A percentile compares a stretch with the other conserved stretches of the same genome.
phyloP scores from a whole-genome alignment of 208 protist genomes.

The Leishmania major region DNA sequence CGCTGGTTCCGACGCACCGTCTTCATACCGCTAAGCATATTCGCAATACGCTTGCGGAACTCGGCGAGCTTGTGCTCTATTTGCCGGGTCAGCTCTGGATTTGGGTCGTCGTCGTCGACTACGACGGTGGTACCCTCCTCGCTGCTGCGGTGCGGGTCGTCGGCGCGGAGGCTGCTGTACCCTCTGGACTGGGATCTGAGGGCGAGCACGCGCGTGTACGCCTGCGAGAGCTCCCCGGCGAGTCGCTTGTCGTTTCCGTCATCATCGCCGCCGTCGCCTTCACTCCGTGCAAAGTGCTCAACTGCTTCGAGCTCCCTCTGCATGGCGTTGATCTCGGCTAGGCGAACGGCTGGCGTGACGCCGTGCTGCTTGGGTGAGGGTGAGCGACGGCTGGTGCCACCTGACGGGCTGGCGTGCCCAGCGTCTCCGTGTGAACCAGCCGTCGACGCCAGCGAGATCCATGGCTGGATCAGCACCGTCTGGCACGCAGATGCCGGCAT shows the following conservation, averaged over 20 bases:
- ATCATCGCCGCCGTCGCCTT: not conserved
- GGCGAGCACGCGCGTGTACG: conserved; percentile 19
- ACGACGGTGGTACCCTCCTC: not conserved
- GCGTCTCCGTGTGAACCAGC: not conserved
- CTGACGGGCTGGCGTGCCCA: not conserved
- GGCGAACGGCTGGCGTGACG: not conserved
- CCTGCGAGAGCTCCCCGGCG: conserved; percentile 21
- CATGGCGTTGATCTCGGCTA: conserved; percentile 19
- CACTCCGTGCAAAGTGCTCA: conserved; percentile 5
- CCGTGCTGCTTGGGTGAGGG: not conserved
- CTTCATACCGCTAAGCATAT: conserved; percentile 15
- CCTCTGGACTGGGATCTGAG: not conserved
- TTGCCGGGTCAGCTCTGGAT: conserved; percentile 8
- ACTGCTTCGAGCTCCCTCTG: conserved; percentile 18
- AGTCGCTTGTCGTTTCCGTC: conserved; percentile 24
- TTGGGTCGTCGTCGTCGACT: not conserved
- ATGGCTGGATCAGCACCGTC: conserved; percentile 24
- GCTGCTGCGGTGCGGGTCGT: not conserved
- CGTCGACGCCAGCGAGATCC: conserved; percentile 8
- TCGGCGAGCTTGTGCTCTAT: conserved; percentile 30
- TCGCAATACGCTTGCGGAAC: conserved; percentile 11
- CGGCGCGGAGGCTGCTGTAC: not conserved
- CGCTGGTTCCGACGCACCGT: conserved; percentile 22
- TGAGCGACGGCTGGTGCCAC: not conserved
- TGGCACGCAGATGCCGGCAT: conserved; percentile 5